phyloP scores from a whole-genome alignment of 2,329 filamentous ascomycete species.

The Fusarium heterosporum region DNA sequence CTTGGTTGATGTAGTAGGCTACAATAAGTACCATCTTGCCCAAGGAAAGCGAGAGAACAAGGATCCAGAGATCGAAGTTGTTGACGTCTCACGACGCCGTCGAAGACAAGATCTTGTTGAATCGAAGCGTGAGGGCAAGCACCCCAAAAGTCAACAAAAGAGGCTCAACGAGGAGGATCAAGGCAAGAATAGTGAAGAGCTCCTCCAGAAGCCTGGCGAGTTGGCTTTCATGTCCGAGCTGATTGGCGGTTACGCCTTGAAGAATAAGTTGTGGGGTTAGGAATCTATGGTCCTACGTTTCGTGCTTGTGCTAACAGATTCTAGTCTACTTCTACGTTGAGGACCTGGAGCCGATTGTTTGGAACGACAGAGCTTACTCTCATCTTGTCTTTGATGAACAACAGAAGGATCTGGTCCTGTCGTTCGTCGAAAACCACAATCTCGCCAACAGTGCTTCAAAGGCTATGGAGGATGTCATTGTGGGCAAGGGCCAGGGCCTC shows the following conservation, averaged over 20 bases:
- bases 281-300: neutral
- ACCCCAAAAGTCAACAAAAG: constrained; percentile 29
- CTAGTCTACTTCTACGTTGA: constrained; percentile 55
- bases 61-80: constrained; percentile 47
- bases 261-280: constrained; percentile 60
- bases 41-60: constrained; percentile 53
- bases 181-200: constrained; percentile 53
- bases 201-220: constrained; percentile 54
- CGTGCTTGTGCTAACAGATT: constrained; percentile 9
- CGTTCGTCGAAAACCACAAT: constrained; percentile 60
- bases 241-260: constrained; percentile 59
- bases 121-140: constrained; percentile 7
- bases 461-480: constrained; percentile 56
- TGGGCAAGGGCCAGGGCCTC: constrained; percentile 58
- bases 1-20: constrained; percentile 57
- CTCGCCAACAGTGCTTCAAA: constrained; percentile 27
- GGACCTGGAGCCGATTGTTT: constrained; percentile 56
- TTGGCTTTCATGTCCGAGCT: constrained; percentile 57
- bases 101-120: constrained; percentile 20
- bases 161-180: constrained; percentile 52
- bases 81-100: constrained; percentile 23
- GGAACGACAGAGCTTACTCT: constrained; percentile 60
- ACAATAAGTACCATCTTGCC: constrained; percentile 56
- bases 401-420: constrained; percentile 61
- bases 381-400: constrained; percentile 61